These are phyloP conservation scores for Penicillium dipodomyicola DNA, from an alignment of 495 filamentous ascomycete genomes.

Conservation along the genomic window DNA sequence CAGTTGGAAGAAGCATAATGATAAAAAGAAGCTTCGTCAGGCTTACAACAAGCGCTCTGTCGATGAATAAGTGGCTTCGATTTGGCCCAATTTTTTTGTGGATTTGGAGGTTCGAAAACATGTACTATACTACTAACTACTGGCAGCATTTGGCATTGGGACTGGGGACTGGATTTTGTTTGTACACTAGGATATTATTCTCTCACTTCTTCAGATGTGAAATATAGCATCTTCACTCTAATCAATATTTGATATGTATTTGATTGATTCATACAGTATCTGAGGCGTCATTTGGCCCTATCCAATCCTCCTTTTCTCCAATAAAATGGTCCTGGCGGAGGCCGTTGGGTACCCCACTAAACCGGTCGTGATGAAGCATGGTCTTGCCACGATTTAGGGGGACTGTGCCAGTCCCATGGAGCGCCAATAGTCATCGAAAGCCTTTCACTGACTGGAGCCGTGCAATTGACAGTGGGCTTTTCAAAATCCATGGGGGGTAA, in stretches of 20 bases:
- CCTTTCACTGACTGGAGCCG: not conserved
- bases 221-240: constrained; percentile 25
- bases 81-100: constrained; percentile 15
- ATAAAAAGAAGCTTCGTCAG: constrained; percentile 45
- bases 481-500: not conserved
- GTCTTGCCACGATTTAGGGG: not conserved
- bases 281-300: not conserved
- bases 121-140: constrained; percentile 14
- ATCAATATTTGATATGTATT: not conserved
- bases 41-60: constrained; percentile 37
- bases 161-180: constrained; percentile 18
- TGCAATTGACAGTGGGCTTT: not conserved
- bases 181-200: constrained; percentile 26
- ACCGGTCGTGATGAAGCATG: not conserved
- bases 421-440: too few relatives aligned
- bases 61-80: constrained; percentile 25
- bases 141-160: constrained; percentile 20
- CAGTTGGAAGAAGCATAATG: constrained; percentile 47
- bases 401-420: not conserved
- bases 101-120: constrained; percentile 5
- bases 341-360: not conserved
- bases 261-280: constrained; percentile 3
- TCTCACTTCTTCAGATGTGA: constrained; percentile 21
- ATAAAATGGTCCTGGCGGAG: not conserved
- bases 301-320: not conserved